A percentile compares a stretch with the other conserved stretches of the same genome.
Evolutionary conservation across 345 rosid species (phyloP).

Genomic region (Rhodamnia argentea): DNA sequence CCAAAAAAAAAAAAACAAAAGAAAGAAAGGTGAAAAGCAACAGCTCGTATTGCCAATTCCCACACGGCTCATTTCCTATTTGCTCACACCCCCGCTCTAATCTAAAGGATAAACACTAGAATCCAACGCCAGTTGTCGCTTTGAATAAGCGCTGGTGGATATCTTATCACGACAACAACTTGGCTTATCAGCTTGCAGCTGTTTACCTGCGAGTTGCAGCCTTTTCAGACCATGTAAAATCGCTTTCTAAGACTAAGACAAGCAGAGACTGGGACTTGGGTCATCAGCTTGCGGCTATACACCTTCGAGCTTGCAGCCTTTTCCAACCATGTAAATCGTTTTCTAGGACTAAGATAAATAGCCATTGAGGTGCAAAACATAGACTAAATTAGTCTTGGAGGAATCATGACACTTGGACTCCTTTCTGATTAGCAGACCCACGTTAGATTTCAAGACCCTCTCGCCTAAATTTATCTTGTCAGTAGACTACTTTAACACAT

Average conservation of each 20-base stretch:
- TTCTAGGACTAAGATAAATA: background rate
- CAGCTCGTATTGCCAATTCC: slow-evolving; percentile 4
- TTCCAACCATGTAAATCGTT: background rate
- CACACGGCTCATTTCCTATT: slow-evolving; percentile 3
- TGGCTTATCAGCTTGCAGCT: background rate
- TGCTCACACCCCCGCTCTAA: background rate
- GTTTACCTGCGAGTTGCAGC: background rate
- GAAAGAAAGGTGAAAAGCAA: slow-evolving; percentile 4
- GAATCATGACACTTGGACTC: background rate
- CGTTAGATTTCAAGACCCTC: background rate
- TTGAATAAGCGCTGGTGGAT: background rate
- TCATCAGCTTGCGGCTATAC: background rate
- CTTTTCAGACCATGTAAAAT: background rate
- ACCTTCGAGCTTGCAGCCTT: background rate
- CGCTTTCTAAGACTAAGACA: no score
- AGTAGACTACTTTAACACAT: background rate
- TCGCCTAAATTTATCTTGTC: background rate
- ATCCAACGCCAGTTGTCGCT: background rate
- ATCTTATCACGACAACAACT: background rate
- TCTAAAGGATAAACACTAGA: background rate
- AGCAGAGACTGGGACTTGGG: no score
- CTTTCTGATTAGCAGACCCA: background rate
- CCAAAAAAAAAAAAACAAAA: no score
- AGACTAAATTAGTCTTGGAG: background rate
- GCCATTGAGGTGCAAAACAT: background rate